Evolutionary conservation across 495 filamentous ascomycete genomes (phyloP).

Genomic region (Penicillium daleae): DNA sequence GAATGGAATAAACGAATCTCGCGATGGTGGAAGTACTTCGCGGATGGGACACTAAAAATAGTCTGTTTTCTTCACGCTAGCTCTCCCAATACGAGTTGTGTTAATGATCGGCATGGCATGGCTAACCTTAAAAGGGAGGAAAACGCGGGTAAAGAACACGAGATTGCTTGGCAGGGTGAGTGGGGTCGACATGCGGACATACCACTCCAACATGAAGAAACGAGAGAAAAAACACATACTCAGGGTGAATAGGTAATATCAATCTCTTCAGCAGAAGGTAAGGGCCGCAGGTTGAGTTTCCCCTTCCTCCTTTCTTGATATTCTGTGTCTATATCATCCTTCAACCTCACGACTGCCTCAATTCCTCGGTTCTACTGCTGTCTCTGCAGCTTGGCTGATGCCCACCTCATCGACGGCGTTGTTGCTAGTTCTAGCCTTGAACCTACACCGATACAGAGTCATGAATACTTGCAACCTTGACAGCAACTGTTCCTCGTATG

Average conservation of each 20-base stretch:
- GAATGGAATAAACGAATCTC: slow-evolving; percentile 2
- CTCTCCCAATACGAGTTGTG: slow-evolving; percentile 4
- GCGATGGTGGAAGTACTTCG: slow-evolving; percentile 7
- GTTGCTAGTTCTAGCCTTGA: no score
- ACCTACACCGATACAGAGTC: no score
- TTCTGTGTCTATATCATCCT: background rate
- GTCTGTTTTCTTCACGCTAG: slow-evolving; percentile 4
- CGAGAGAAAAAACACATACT: no score
- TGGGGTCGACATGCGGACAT: background rate
- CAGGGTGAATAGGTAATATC: no score
- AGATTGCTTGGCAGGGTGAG: background rate
- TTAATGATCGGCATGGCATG: background rate
- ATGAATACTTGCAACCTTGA: no score
- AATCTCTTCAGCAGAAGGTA: no score
- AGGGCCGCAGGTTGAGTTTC: no score
- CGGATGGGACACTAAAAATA: slow-evolving; percentile 4
- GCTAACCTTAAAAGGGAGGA: slow-evolving; percentile 2
- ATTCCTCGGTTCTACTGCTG: background rate
- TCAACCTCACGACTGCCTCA: background rate
- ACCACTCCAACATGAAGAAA: no score
- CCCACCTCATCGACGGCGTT: no score
- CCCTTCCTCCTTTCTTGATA: background rate
- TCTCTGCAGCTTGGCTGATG: no score
- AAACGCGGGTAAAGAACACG: background rate
- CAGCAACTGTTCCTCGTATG: no score